Conservation (phyloP, 495 filamentous ascomycete genomes). For the Aspergillus sclerotiicarbonarius region DNA sequence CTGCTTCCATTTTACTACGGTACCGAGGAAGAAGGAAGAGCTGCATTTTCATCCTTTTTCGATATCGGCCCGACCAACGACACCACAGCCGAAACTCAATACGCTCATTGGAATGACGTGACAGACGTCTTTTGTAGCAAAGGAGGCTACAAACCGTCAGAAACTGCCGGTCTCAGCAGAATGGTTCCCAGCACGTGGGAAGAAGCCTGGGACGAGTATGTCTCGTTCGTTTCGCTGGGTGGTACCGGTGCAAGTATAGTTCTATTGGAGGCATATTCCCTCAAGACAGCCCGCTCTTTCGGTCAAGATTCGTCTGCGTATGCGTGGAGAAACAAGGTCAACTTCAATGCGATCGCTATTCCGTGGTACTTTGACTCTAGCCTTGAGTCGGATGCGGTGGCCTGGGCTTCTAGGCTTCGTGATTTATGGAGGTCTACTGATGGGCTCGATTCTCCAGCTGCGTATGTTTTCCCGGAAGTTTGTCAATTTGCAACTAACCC, state of each 20-base stretch:
- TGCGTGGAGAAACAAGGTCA: conserved; percentile 6
- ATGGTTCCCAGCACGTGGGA: background rate
- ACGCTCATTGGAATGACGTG: background rate
- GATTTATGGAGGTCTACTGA: background rate
- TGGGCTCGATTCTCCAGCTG: background rate
- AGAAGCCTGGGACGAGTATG: background rate
- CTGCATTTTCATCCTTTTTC: background rate
- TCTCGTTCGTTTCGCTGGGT: background rate
- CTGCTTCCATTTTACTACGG: background rate
- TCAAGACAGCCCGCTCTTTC: background rate
- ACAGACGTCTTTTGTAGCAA: background rate
- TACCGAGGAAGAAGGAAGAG: background rate
- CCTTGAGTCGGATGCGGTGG: background rate
- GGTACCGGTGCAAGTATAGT: background rate
- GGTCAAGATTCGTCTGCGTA: background rate
- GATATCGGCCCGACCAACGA: background rate
- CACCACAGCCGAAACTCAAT: background rate
- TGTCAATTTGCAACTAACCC: background rate
- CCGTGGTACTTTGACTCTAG: background rate
- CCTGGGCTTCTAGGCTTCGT: background rate
- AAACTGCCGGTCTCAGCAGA: background rate
- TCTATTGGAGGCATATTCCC: background rate
- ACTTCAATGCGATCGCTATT: background rate
- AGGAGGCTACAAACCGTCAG: background rate
- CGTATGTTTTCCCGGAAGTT: background rate